phyloP scores from a whole-genome alignment of 2,329 filamentous ascomycete species.

The Ampelomyces quisqualis region DNA sequence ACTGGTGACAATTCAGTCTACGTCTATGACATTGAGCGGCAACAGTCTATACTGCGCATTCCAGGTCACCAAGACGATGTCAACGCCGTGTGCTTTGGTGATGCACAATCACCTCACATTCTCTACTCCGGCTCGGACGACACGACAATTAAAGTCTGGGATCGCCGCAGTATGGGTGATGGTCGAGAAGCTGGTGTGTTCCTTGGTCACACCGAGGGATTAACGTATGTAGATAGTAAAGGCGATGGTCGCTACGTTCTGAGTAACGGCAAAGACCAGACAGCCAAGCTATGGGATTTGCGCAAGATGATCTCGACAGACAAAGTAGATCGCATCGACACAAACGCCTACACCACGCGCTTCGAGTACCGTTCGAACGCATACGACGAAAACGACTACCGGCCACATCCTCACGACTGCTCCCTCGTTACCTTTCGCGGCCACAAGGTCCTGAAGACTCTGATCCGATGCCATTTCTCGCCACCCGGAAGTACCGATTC shows the following conservation, averaged over 20 bases:
- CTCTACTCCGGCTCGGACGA: constrained; percentile 96
- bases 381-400: constrained; percentile 67
- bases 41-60: constrained; percentile 71
- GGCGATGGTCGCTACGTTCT: constrained; percentile 87
- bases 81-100: constrained; percentile 94
- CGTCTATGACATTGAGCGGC: constrained; percentile 88
- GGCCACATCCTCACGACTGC: constrained; percentile 80
- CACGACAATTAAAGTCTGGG: constrained; percentile 93
- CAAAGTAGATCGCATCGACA: constrained; percentile 59
- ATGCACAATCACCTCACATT: constrained; percentile 84
- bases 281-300: constrained; percentile 95
- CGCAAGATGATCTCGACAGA: constrained; percentile 81
- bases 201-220: constrained; percentile 64
- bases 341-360: constrained; percentile 58
- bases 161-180: constrained; percentile 69
- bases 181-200: constrained; percentile 65
- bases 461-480: constrained; percentile 94
- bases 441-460: constrained; percentile 81
- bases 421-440: constrained; percentile 91
- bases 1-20: constrained; percentile 78
- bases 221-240: constrained; percentile 75
- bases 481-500: constrained; percentile 83
- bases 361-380: constrained; percentile 74
- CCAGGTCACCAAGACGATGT: constrained; percentile 83
- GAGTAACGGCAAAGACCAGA: constrained; percentile 93